phyloP scores from a whole-genome alignment of 164 flowering plant genomes.

The Euptelea pleiosperma region DNA sequence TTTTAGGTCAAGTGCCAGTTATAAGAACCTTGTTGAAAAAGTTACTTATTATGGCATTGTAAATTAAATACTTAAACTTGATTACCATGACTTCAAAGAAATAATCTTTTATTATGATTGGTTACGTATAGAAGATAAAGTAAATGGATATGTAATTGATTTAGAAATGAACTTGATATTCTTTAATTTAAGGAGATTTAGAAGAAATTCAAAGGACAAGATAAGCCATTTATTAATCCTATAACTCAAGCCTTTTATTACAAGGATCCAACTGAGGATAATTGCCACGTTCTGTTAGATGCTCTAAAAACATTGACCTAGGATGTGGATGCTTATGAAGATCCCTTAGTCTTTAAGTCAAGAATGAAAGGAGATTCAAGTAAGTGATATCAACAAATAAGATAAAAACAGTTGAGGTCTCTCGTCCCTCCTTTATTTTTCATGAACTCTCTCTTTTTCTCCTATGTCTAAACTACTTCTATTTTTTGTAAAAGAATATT shows the following conservation, averaged over 20 bases:
- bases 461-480: too few relatives aligned
- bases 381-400: too few relatives aligned
- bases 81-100: slow-evolving; percentile 7
- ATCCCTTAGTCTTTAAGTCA: not conserved
- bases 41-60: too few relatives aligned
- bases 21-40: too few relatives aligned
- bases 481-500: too few relatives aligned
- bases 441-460: too few relatives aligned
- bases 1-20: too few relatives aligned
- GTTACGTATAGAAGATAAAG: slow-evolving; percentile 1
- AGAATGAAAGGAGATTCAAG: not conserved
- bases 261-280: slow-evolving; percentile 1
- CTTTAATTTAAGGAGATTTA: not conserved
- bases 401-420: too few relatives aligned
- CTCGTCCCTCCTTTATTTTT: too few relatives aligned
- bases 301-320: not conserved
- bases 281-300: slow-evolving; percentile 5
- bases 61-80: not conserved
- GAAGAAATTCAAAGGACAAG: not conserved
- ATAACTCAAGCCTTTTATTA: slow-evolving; percentile 5
- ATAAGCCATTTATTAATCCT: slow-evolving; percentile 3
- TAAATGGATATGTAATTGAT: slow-evolving; percentile 3
- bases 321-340: not conserved
- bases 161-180: not conserved
- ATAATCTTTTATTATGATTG: slow-evolving; percentile 5